A percentile compares a stretch with the other conserved stretches of the same genome.
phyloP scores from a whole-genome alignment of 2,329 filamentous ascomycete species.

The Trichoderma sp. region DNA sequence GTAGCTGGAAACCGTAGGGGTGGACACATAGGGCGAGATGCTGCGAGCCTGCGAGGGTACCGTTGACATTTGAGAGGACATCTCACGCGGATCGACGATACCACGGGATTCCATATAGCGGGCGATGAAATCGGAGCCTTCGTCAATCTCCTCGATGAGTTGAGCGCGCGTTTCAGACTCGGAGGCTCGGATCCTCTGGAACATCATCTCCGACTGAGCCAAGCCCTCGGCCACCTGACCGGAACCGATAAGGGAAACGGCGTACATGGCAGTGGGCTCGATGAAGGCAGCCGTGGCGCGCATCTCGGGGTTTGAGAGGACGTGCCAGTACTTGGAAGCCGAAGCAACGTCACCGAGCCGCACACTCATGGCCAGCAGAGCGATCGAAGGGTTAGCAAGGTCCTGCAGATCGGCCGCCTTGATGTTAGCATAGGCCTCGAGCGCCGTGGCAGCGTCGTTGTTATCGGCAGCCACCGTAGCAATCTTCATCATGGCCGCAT shows the following conservation, averaged over 20 bases:
- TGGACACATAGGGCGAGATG: conserved; percentile 56
- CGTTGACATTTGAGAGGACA: conserved; percentile 50
- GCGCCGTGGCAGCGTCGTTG: conserved; percentile 69
- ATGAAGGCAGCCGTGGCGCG: conserved; percentile 68
- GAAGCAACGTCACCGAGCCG: conserved; percentile 77
- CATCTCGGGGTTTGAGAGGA: conserved; percentile 65
- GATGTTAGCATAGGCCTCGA: conserved; percentile 65
- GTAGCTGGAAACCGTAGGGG: conserved; percentile 61
- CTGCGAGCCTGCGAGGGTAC: conserved; percentile 48
- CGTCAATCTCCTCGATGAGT: conserved; percentile 78
- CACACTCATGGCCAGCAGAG: conserved; percentile 83
- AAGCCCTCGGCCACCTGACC: conserved; percentile 83
- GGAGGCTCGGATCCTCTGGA: conserved; percentile 73
- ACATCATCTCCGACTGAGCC: conserved; percentile 80
- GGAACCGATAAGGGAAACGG: conserved; percentile 81
- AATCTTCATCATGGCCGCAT: conserved; percentile 70
- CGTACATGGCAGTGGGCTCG: conserved; percentile 88
- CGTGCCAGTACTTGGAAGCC: conserved; percentile 79
- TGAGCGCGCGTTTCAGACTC: conserved; percentile 56
- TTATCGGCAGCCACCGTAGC: conserved; percentile 79
- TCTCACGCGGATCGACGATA: conserved; percentile 58
- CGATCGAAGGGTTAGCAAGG: conserved; percentile 66
- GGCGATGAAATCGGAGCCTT: conserved; percentile 72
- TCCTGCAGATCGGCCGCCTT: conserved; percentile 51
- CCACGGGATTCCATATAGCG: conserved; percentile 61